Evolutionary conservation across 331 rosid genomes (phyloP).

Genomic region (Cydonia oblonga): DNA sequence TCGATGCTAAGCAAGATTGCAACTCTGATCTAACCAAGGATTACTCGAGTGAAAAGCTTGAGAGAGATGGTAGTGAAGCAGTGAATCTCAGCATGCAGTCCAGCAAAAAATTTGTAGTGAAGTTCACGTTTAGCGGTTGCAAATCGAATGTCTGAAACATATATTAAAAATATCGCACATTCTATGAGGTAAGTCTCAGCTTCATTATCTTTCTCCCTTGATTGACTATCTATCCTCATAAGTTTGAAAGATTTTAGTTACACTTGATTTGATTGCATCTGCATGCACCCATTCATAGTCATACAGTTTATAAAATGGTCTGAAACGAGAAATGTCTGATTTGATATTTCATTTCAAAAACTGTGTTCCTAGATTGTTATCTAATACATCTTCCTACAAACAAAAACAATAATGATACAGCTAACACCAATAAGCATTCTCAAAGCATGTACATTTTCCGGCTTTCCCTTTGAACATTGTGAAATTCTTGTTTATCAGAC

Average conservation of each 20-base stretch:
- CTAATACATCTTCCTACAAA: neutral
- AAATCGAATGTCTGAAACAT: constrained; percentile 3
- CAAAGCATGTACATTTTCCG: neutral
- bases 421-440: neutral
- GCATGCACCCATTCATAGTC: neutral
- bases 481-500: too few species aligned
- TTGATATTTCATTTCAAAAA: neutral
- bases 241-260: neutral
- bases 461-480: neutral
- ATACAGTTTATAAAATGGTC: neutral
- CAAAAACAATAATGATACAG: neutral
- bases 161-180: neutral
- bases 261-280: neutral
- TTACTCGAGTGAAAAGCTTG: constrained; percentile 10
- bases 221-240: neutral
- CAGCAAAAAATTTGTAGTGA: constrained; percentile 10
- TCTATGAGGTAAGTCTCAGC: constrained; percentile 4
- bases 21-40: constrained; percentile 22
- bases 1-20: constrained; percentile 12
- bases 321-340: neutral
- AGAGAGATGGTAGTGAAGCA: constrained; percentile 14
- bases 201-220: neutral
- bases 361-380: neutral
- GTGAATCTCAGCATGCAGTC: constrained; percentile 8
- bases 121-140: constrained; percentile 21